phyloP scores from a whole-genome alignment of 75 land plant species.

The Gnetum montanum region DNA sequence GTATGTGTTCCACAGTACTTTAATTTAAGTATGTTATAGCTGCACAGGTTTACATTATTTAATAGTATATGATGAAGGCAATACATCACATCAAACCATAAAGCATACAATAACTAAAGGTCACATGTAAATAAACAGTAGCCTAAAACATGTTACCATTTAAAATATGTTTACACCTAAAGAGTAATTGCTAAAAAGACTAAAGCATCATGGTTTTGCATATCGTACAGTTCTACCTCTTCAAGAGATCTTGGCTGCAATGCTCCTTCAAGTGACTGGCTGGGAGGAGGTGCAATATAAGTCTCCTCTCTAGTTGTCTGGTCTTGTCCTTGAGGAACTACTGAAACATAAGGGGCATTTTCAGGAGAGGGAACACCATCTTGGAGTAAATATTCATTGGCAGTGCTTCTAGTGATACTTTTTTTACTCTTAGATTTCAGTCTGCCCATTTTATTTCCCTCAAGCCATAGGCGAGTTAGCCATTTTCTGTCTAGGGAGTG shows the following conservation, averaged over 20 bases:
- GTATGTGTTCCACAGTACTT: no score
- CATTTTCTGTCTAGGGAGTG: constrained; percentile 24
- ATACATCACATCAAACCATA: not conserved
- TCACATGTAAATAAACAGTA: not conserved
- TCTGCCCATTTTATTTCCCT: constrained; percentile 13
- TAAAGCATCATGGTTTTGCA: not conserved
- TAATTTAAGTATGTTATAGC: no score
- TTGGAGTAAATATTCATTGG: not conserved
- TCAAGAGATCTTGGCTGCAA: constrained; percentile 30
- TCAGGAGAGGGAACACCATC: not conserved
- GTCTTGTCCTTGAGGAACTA: constrained; percentile 4
- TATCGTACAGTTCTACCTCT: constrained; percentile 19
- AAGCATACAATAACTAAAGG: not conserved
- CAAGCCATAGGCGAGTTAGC: constrained; percentile 27
- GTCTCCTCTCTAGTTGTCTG: not conserved
- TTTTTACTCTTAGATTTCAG: constrained; percentile 10
- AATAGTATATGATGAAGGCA: not conserved
- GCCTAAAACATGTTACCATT: not conserved
- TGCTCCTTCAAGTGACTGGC: constrained; percentile 18
- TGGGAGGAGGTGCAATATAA: constrained; percentile 24
- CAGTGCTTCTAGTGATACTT: not conserved
- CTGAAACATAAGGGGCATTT: constrained; percentile 10
- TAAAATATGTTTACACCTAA: no score
- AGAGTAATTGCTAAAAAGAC: no score
- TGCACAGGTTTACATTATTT: not conserved